Conservation (phyloP, 257 asterid species). For the Solanum megistacrolobum region DNA sequence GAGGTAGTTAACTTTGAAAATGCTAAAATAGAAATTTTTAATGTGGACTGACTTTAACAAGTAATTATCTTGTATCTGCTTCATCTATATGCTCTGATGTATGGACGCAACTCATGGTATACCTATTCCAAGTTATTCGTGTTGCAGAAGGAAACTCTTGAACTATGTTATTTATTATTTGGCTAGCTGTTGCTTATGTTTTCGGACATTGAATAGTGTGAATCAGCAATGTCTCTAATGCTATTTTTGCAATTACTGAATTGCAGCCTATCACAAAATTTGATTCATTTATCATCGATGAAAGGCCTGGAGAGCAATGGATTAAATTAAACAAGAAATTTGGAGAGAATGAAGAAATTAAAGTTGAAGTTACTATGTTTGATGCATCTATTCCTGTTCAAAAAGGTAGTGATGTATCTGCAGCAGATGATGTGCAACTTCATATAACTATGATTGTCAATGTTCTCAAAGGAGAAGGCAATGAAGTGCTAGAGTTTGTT, state of each 20-base stretch:
- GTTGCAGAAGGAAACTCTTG: neutral
- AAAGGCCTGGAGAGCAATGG: constrained; percentile 83
- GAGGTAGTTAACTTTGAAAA: neutral
- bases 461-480: constrained; percentile 51
- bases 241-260: neutral
- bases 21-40: neutral
- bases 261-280: constrained; percentile 53
- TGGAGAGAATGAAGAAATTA: constrained; percentile 68
- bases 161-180: neutral
- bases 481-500: constrained; percentile 50
- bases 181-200: neutral
- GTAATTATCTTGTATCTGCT: neutral
- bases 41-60: neutral
- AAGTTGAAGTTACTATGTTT: constrained; percentile 84
- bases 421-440: constrained; percentile 46
- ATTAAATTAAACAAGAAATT: constrained; percentile 50
- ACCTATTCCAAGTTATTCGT: neutral
- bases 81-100: neutral
- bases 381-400: constrained; percentile 55
- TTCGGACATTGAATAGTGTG: neutral
- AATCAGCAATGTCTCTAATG: constrained; percentile 26
- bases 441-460: constrained; percentile 51
- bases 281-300: constrained; percentile 59
- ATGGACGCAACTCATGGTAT: neutral
- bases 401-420: constrained; percentile 26